A percentile compares a stretch with the other conserved stretches of the same genome.
Conservation (phyloP, 139 green algal species). For the Picochlorum sp. region DNA sequence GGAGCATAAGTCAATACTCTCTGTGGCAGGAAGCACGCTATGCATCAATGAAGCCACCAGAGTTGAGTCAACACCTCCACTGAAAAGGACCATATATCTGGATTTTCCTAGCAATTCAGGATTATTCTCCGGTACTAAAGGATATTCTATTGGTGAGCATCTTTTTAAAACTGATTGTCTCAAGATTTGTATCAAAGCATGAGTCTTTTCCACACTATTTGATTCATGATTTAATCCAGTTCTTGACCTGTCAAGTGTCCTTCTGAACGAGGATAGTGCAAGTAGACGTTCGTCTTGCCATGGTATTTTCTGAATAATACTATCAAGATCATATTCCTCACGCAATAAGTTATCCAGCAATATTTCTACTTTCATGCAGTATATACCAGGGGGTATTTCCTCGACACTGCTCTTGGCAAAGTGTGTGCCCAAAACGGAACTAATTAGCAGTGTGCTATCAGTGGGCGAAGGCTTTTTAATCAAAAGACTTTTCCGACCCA, state of each 20-base stretch:
- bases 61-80: constrained; percentile 77
- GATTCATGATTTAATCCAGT: too few relatives aligned
- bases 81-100: constrained; percentile 66
- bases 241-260: too few relatives aligned
- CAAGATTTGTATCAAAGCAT: not conserved
- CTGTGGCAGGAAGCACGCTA: constrained; percentile 26
- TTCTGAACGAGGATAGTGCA: not conserved
- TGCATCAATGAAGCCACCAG: constrained; percentile 68
- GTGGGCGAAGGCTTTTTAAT: constrained; percentile 38
- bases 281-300: not conserved
- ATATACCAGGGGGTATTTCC: not conserved
- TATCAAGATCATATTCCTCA: not conserved
- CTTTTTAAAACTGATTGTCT: not conserved
- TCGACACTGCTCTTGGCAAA: not conserved
- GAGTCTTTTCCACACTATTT: too few relatives aligned
- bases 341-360: not conserved
- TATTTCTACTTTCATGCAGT: not conserved
- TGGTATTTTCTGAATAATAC: not conserved
- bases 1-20: constrained; percentile 73
- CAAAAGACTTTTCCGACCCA: constrained; percentile 63
- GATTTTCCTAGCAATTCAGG: not conserved
- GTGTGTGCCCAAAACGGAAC: not conserved
- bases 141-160: not conserved
- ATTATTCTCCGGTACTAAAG: not conserved
- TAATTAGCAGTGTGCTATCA: too few relatives aligned